These are phyloP conservation scores for Luvunga scandens DNA, from an alignment of 345 rosid genomes.

Conservation along the genomic window DNA sequence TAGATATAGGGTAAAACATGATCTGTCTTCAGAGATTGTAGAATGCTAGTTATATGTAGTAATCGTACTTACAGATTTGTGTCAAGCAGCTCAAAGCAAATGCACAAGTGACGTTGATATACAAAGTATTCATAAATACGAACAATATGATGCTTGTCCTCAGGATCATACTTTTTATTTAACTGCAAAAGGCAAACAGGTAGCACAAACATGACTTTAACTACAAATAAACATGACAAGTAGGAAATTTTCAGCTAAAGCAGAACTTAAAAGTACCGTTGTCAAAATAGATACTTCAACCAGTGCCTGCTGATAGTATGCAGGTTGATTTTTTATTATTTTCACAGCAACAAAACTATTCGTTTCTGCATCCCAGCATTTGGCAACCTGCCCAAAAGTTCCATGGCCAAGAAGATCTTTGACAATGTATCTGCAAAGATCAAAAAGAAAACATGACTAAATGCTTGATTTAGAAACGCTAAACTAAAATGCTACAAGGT, in stretches of 20 bases:
- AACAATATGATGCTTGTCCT: constrained; percentile 97
- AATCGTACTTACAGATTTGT: constrained; percentile 78
- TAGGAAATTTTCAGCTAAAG: constrained; percentile 13
- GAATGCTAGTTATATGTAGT: neutral
- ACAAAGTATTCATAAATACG: constrained; percentile 94
- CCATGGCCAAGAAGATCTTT: constrained; percentile 99
- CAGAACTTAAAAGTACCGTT: constrained; percentile 50
- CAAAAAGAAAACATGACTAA: constrained; percentile 21
- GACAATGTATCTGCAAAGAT: constrained; percentile 74
- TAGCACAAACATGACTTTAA: constrained; percentile 17
- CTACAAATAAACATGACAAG: neutral
- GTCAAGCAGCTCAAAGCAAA: constrained; percentile 95
- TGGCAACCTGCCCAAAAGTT: constrained; percentile 98
- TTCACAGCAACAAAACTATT: constrained; percentile 83
- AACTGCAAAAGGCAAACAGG: constrained; percentile 48
- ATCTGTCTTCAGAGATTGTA: constrained; percentile 10
- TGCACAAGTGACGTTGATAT: constrained; percentile 82
- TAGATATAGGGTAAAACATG: neutral
- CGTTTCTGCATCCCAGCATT: constrained; percentile 84
- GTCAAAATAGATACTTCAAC: constrained; percentile 98
- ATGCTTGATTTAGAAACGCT: constrained; percentile 6
- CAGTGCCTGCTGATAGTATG: constrained; percentile 95
- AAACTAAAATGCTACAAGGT: neutral
- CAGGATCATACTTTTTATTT: constrained; percentile 96
- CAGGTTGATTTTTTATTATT: constrained; percentile 96